Evolutionary conservation across 2,329 filamentous ascomycete genomes (phyloP).

Genomic region (Aspergillus quadricinctus): DNA sequence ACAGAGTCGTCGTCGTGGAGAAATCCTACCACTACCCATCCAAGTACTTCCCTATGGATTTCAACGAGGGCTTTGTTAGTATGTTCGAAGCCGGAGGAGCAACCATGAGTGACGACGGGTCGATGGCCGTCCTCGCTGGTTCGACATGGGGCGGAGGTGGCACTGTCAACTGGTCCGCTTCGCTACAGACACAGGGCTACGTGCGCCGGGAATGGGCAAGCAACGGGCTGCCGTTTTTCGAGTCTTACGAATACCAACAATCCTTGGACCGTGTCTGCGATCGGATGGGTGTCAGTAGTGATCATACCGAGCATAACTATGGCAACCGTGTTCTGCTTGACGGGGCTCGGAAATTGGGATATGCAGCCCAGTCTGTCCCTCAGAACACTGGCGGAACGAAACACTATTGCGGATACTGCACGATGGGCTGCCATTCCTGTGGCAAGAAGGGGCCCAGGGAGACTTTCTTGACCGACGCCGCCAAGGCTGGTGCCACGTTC

Average conservation of each 20-base stretch:
- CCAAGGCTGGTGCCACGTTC: constrained; percentile 70
- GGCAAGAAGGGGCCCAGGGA: constrained; percentile 76
- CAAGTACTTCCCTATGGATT: constrained; percentile 68
- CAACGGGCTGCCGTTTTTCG: constrained; percentile 67
- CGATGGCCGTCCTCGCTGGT: constrained; percentile 61
- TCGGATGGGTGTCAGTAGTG: constrained; percentile 68
- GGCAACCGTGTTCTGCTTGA: constrained; percentile 70
- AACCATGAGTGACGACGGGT: constrained; percentile 52
- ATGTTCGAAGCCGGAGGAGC: constrained; percentile 67
- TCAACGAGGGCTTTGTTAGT: constrained; percentile 55
- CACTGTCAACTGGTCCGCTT: constrained; percentile 77
- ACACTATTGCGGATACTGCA: constrained; percentile 70
- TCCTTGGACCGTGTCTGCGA: constrained; percentile 74
- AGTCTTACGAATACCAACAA: constrained; percentile 67
- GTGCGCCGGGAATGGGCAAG: constrained; percentile 79
- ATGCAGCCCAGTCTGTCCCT: constrained; percentile 63
- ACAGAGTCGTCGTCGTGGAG: constrained; percentile 74
- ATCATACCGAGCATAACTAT: constrained; percentile 67
- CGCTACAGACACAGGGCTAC: constrained; percentile 64
- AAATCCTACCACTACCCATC: constrained; percentile 75
- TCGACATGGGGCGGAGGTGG: constrained; percentile 81
- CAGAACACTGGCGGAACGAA: constrained; percentile 72
- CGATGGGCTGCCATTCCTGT: constrained; percentile 56
- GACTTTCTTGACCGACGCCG: constrained; percentile 75
- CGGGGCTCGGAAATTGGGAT: constrained; percentile 69